phyloP scores from a whole-genome alignment of 164 flowering plant genomes.

The Chloranthus sessilifolius region DNA sequence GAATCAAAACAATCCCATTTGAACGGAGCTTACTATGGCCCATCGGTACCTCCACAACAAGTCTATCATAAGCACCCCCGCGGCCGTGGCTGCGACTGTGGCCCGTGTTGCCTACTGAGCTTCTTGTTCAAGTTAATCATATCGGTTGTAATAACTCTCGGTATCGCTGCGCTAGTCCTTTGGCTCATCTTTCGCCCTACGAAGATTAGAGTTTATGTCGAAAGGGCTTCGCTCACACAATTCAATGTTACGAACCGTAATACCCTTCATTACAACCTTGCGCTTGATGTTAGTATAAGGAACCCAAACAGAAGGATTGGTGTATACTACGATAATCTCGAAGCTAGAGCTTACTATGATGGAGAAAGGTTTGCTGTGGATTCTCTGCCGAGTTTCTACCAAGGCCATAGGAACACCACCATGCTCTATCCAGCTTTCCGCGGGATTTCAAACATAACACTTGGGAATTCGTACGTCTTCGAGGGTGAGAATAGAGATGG shows the following conservation, averaged over 20 bases:
- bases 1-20: conserved; percentile 17
- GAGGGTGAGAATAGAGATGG: conserved; percentile 21
- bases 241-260: conserved; percentile 19
- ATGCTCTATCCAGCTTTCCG: conserved; percentile 12
- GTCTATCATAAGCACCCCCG: conserved; percentile 25
- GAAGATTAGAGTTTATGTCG: conserved; percentile 25
- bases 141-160: conserved; percentile 15
- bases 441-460: conserved; percentile 10
- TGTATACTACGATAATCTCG: conserved; percentile 29
- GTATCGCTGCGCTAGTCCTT: conserved; percentile 26
- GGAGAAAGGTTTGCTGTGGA: conserved; percentile 13
- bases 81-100: conserved; percentile 21
- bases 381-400: conserved; percentile 25
- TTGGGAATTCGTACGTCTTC: conserved; percentile 6
- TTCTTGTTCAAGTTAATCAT: conserved; percentile 22
- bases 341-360: conserved; percentile 24
- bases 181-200: conserved; percentile 36
- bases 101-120: conserved; percentile 23
- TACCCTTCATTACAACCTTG: conserved; percentile 26
- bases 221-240: conserved; percentile 26
- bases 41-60: conserved; percentile 34
- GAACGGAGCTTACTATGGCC: conserved; percentile 42
- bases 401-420: conserved; percentile 34
- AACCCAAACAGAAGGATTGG: conserved; percentile 37
- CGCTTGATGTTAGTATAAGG: conserved; percentile 24